Conservation (phyloP, 805 yeast genomes). For the Candida lessepsii region DNA sequence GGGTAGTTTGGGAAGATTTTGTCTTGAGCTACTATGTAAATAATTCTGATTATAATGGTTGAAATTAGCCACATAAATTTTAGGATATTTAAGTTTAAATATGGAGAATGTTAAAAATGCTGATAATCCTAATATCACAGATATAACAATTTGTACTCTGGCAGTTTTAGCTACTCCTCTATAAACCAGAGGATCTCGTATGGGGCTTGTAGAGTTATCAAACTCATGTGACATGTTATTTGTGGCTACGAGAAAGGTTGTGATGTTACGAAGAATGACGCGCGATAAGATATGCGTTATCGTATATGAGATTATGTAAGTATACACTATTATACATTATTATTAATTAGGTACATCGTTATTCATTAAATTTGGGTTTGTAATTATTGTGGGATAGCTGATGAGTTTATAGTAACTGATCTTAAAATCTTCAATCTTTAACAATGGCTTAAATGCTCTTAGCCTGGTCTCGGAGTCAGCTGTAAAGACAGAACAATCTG, state of each 20-base stretch:
- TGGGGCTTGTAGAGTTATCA: slow-evolving; percentile 10
- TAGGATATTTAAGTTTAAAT: slow-evolving; percentile 72
- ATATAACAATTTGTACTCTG: slow-evolving; percentile 73
- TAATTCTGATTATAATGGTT: slow-evolving; percentile 44
- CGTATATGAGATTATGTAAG: background rate
- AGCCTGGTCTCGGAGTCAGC: no score
- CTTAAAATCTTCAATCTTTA: no score
- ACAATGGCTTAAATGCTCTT: no score
- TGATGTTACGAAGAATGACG: no score
- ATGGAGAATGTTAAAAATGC: slow-evolving; percentile 72
- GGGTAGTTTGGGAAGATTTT: slow-evolving; percentile 59
- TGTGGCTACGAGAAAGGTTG: no score
- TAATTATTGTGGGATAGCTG: no score
- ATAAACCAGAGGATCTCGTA: slow-evolving; percentile 16
- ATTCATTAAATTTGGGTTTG: no score
- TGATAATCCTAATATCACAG: slow-evolving; percentile 61
- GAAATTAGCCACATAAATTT: slow-evolving; percentile 79
- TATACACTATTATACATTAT: background rate
- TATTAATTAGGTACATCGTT: no score
- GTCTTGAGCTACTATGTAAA: slow-evolving; percentile 43
- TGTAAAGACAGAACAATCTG: background rate
- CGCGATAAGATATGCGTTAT: slow-evolving; percentile 5
- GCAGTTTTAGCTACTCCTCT: slow-evolving; percentile 51
- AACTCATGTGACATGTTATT: no score
- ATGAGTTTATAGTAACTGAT: no score